Percentiles rank a stretch among this genome's conserved stretches.
These are phyloP conservation scores for Scytalidium sp. DNA, from an alignment of 2,329 filamentous ascomycete genomes.

Conservation along the genomic window DNA sequence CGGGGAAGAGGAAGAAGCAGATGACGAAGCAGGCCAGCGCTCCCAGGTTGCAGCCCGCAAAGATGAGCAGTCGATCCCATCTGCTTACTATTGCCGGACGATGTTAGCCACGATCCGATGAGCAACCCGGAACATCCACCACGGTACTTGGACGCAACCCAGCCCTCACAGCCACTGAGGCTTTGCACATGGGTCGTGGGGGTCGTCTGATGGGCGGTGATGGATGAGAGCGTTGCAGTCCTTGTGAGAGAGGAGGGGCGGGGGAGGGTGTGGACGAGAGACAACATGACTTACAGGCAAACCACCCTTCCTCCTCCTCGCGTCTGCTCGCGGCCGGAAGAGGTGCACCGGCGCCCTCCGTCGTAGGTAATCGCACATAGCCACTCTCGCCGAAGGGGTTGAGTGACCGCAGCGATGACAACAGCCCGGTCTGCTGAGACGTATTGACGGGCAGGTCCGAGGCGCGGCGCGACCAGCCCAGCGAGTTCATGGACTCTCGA, in stretches of 20 bases:
- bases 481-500: slow-evolving; percentile 88
- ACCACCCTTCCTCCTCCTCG: slow-evolving; percentile 94
- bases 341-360: slow-evolving; percentile 78
- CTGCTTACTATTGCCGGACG: slow-evolving; percentile 70
- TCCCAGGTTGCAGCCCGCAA: slow-evolving; percentile 85
- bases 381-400: slow-evolving; percentile 87
- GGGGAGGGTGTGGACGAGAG: slow-evolving; percentile 8
- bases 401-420: slow-evolving; percentile 77
- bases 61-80: slow-evolving; percentile 94
- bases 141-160: no score
- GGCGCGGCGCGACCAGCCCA: slow-evolving; percentile 90
- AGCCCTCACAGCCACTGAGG: slow-evolving; percentile 10
- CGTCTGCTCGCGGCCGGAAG: slow-evolving; percentile 79
- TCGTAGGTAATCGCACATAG: slow-evolving; percentile 87
- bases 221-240: not conserved
- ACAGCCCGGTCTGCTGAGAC: slow-evolving; percentile 65
- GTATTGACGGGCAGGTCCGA: slow-evolving; percentile 74
- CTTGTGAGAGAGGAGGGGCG: slow-evolving; percentile 17
- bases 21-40: slow-evolving; percentile 90
- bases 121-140: no score
- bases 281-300: slow-evolving; percentile 75
- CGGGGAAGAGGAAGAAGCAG: slow-evolving; percentile 85
- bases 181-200: slow-evolving; percentile 21
- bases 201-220: slow-evolving; percentile 24
- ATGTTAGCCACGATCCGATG: slow-evolving; percentile 33